These are phyloP conservation scores for Acrocalymma vagum DNA, from an alignment of 2,329 filamentous ascomycete species.

Conservation along the genomic window DNA sequence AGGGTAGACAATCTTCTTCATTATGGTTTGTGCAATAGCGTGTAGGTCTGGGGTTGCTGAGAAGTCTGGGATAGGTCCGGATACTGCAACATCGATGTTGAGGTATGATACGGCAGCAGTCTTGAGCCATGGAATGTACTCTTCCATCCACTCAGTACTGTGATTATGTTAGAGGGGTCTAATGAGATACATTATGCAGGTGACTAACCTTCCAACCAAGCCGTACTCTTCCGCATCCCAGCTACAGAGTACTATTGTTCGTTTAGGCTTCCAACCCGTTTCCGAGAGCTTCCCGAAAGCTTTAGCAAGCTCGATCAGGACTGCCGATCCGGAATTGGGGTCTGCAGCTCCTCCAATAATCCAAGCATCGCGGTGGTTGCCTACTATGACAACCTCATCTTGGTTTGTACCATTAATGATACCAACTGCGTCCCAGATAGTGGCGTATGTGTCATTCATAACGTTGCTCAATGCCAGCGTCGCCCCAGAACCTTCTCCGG, in stretches of 20 bases:
- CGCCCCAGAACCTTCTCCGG: slow-evolving; percentile 62
- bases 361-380: slow-evolving; percentile 65
- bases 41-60: slow-evolving; percentile 53
- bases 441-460: slow-evolving; percentile 82
- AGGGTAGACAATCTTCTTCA: slow-evolving; percentile 54
- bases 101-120: slow-evolving; percentile 57
- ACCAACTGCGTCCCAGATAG: slow-evolving; percentile 79
- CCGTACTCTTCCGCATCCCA: slow-evolving; percentile 56
- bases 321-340: slow-evolving; percentile 60
- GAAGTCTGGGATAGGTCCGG: slow-evolving; percentile 51
- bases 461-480: slow-evolving; percentile 64
- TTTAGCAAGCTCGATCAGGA: slow-evolving; percentile 60
- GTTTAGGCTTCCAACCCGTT: slow-evolving; percentile 60
- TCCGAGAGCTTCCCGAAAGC: slow-evolving; percentile 58
- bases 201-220: slow-evolving; percentile 39
- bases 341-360: slow-evolving; percentile 62
- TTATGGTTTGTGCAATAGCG: slow-evolving; percentile 38
- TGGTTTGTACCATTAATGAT: slow-evolving; percentile 72
- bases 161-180: slow-evolving; percentile 23
- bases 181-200: background rate
- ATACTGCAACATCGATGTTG: slow-evolving; percentile 60
- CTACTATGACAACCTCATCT: slow-evolving; percentile 63
- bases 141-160: slow-evolving; percentile 60
- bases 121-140: slow-evolving; percentile 58
- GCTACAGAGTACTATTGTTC: slow-evolving; percentile 57